Base-by-base conservation (phyloP, 2,329 filamentous ascomycete genomes). In the Aspergillus fijiensis region DNA sequence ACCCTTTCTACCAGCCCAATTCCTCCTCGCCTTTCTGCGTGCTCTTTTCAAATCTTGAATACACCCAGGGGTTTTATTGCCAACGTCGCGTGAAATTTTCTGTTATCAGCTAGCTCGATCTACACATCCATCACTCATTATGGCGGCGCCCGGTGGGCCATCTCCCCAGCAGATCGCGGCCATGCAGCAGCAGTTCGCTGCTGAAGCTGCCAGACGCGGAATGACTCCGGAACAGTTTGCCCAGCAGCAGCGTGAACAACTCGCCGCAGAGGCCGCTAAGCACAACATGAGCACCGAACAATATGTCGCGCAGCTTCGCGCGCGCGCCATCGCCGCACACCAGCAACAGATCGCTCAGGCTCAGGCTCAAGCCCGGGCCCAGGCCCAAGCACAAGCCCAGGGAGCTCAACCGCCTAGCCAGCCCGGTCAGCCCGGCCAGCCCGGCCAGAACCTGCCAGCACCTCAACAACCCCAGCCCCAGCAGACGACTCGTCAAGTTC, bases 161-260 rank as follows among this genome's bases (percentile, higher is more conserved):
- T 87, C 88, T 21, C 92, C 90, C 52, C 89, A 96, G 79, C 92
- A 97, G 80, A 90, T 96, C 65, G 85, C 86, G 59, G 84, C 85
- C 58, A 95, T 97, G 84, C 91, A 96, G 76, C 86, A 87, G 69
- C 89, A 95, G 77, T 80, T 97, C 49, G 89, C 89, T 52, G 85
- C 86, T 54, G 93, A 97, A 77, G 94, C 94, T 52, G 83, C 90
- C 71, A 92, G 90, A 78, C 86, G 88, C 64, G 93, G 93, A 74
- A 87, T 98, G 84, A 87, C 89, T 6, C 88, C 95, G 0, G 91
- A 89, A 49, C 84, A 96, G 76, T 96, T 96, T 74, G 85, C 96
- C 70, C 87, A 89, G 78, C 76, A 79, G 69, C 79, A 81, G 67
- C 75, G 79, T 31, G 77, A 80, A 65, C 76, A 80, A 55, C 69